These are phyloP conservation scores for Chlorella sp. DNA, from an alignment of 139 green algal species.

Conservation along the genomic window DNA sequence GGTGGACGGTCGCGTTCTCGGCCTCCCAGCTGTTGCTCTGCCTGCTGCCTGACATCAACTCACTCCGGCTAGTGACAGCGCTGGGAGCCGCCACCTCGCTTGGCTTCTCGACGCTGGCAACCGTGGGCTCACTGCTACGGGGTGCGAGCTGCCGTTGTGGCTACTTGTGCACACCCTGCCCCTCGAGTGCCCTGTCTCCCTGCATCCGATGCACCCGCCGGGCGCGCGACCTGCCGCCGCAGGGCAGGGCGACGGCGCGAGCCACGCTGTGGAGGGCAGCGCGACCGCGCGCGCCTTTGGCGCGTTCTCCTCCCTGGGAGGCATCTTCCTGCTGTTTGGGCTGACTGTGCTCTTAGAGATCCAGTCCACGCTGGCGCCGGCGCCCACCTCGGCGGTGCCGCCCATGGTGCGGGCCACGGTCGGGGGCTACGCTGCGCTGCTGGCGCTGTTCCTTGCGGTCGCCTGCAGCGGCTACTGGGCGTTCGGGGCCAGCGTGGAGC, in stretches of 20 bases:
- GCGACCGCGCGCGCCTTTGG: background rate
- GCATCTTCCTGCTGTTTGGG: constrained; percentile 17
- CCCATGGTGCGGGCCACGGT: constrained; percentile 6
- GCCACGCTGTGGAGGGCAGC: constrained; percentile 9
- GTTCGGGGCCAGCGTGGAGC: background rate
- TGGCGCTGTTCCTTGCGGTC: background rate
- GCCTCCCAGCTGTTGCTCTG: background rate
- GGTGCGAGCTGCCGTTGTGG: background rate
- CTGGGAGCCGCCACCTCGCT: constrained; percentile 9
- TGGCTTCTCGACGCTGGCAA: constrained; percentile 10
- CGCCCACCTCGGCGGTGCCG: background rate
- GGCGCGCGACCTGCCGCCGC: background rate
- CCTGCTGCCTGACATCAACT: constrained; percentile 21
- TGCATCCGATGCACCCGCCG: background rate
- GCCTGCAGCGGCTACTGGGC: constrained; percentile 7
- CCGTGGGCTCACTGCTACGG: background rate
- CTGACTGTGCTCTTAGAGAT: constrained; percentile 19
- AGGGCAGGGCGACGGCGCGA: background rate
- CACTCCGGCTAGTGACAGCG: background rate
- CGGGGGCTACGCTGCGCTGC: background rate
- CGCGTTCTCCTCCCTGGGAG: constrained; percentile 17
- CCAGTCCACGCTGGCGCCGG: constrained; percentile 6
- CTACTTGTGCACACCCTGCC: background rate
- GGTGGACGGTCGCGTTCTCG: constrained; percentile 10
- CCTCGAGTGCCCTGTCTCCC: background rate